phyloP scores from a whole-genome alignment of 208 protist genomes.

The Acanthamoeba quina region DNA sequence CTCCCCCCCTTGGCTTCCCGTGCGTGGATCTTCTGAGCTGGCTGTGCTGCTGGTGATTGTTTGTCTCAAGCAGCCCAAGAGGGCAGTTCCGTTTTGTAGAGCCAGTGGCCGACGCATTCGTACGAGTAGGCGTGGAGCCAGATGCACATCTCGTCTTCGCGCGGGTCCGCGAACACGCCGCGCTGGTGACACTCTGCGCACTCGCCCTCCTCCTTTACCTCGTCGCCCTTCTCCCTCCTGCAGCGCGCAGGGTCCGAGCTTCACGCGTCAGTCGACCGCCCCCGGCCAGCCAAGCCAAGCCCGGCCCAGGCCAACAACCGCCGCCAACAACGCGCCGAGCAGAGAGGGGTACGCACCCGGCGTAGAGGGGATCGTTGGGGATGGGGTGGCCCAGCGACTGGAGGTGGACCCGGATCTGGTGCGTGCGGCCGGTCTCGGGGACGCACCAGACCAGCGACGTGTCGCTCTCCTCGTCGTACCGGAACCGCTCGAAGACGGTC shows the following conservation, averaged over 20 bases:
- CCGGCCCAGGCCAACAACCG: background rate
- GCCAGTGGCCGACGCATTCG: conserved; percentile 39
- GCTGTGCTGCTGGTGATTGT: too few species aligned
- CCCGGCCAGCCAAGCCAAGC: too few species aligned
- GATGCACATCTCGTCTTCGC: conserved; percentile 58
- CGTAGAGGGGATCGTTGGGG: conserved; percentile 86
- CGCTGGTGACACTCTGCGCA: conserved; percentile 6
- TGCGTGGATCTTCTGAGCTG: too few species aligned
- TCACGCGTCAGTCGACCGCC: too few species aligned
- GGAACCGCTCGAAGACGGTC: background rate
- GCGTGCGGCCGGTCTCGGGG: conserved; percentile 85
- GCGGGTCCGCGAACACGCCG: conserved; percentile 1
- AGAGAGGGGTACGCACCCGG: background rate
- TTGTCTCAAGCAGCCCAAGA: conserved; percentile 44
- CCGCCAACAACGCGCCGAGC: background rate
- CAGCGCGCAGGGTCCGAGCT: too few species aligned
- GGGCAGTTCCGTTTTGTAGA: conserved; percentile 54
- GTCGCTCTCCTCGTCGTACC: conserved; percentile 74
- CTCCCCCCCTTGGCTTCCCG: too few species aligned
- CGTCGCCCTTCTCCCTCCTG: background rate
- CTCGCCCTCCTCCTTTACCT: background rate
- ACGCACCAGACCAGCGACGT: conserved; percentile 76
- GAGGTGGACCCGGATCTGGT: conserved; percentile 88
- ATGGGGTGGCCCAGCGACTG: conserved; percentile 86
- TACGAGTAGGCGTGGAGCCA: conserved; percentile 77